Base-by-base conservation (phyloP, 306 rosid species). In the Mucuna pruriens region DNA sequence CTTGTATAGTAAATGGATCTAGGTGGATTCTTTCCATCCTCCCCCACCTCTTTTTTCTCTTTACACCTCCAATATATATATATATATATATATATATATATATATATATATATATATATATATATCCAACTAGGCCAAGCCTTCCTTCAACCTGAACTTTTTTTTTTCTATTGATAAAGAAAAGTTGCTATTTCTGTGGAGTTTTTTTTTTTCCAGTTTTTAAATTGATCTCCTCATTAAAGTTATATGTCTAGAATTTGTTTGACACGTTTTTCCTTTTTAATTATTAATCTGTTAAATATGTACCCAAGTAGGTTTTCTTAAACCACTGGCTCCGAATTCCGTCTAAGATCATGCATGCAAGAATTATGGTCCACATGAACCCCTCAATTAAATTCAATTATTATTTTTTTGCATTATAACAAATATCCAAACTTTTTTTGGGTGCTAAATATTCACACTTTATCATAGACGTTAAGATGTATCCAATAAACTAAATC, bases 301-400 rank as follows among this genome's bases (percentile, higher is more conserved):
- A 64, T 64, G 25, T 7, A 64, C 34, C 46, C 25, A 64, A 31
- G 3, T 6, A 5, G 9, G 31, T 13, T 7, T 31, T 2, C 40
- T 33, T n/a, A 33, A 33, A 31, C 0, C 31, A 29, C 2, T 62
- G 23, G 67, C 10, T 61, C 40, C 16, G 11, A 61, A 61, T 60
- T 3, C 34, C 7, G 66, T 58, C 9, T 29, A n/a, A 33, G 22
- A 60, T 9, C 16, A 42, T 9, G 44, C 16, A 42, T 9, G 44
- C 58, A 25, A 29, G 23, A 29, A 42, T 55, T 9, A 19, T 22
- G 63, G 77, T 25, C 68, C 83, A 74, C 63, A 68, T 74, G 68
- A 71, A 36, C 33, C 60, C 25, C 1, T 44, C 13, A 9, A 5
- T 11, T 44, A 29, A 29, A 29, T 29, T 29, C 31, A 29, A 1